A percentile compares a stretch with the other conserved stretches of the same genome.
phyloP scores from a whole-genome alignment of 176 grass and related monocot genomes.

The Triticum urartu region DNA sequence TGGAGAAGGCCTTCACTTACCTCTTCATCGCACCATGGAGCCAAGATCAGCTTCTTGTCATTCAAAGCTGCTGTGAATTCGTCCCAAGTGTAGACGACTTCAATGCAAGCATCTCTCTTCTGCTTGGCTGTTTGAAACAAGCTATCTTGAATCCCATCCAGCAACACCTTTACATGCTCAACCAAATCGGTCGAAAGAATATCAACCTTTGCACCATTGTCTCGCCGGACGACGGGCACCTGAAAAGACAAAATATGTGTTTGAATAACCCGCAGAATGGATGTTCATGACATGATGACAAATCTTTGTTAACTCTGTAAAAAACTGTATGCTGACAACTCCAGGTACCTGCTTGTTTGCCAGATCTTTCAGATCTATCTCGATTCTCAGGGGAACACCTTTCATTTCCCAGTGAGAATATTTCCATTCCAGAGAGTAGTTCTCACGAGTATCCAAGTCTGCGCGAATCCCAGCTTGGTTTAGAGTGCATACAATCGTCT shows the following conservation, averaged over 20 bases:
- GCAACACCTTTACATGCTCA: slow-evolving; percentile 56
- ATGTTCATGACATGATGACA: neutral
- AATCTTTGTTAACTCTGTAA: neutral
- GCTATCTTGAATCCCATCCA: slow-evolving; percentile 54
- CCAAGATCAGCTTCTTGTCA: slow-evolving; percentile 70
- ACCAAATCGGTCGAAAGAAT: slow-evolving; percentile 52
- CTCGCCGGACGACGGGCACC: slow-evolving; percentile 63
- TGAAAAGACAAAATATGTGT: slow-evolving; percentile 14
- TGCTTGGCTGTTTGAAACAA: slow-evolving; percentile 72
- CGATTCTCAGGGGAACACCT: slow-evolving; percentile 90
- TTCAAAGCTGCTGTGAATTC: slow-evolving; percentile 62
- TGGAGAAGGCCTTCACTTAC: slow-evolving; percentile 20
- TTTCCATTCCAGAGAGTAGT: slow-evolving; percentile 89
- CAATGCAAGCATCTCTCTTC: slow-evolving; percentile 76
- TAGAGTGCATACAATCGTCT: slow-evolving; percentile 50
- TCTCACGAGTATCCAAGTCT: slow-evolving; percentile 70
- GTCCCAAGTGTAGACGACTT: slow-evolving; percentile 75
- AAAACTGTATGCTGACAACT: neutral
- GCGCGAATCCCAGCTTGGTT: slow-evolving; percentile 52
- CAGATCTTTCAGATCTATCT: slow-evolving; percentile 48
- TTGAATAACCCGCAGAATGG: neutral
- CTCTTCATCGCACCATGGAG: slow-evolving; percentile 88
- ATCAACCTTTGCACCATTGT: slow-evolving; percentile 75
- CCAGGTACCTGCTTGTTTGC: slow-evolving; percentile 53
- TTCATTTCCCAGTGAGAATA: slow-evolving; percentile 98